These are phyloP conservation scores for Globisporangium spiculum DNA, from an alignment of 352 stramenopile species.

Conservation along the genomic window DNA sequence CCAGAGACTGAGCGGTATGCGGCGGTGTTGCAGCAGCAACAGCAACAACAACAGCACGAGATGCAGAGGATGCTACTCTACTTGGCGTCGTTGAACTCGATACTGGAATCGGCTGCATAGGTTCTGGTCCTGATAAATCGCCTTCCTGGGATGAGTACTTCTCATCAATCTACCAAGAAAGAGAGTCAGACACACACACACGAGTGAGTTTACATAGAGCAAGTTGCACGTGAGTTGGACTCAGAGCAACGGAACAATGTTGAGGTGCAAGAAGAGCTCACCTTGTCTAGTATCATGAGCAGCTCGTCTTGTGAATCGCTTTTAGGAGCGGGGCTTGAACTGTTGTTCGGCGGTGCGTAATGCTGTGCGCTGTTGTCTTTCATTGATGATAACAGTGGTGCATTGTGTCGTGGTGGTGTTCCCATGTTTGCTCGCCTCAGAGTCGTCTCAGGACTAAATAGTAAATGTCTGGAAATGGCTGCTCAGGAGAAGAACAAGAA, in stretches of 20 bases:
- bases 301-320: constrained; percentile 62
- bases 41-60: not conserved
- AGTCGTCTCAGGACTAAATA: constrained; percentile 40
- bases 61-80: not conserved
- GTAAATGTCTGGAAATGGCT: constrained; percentile 43
- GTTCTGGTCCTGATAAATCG: not conserved
- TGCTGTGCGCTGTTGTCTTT: constrained; percentile 1
- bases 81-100: not conserved
- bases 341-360: not conserved
- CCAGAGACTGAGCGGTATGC: not conserved
- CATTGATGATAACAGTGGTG: not conserved
- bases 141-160: constrained; percentile 46
- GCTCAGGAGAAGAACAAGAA: not conserved
- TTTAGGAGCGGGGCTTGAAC: constrained; percentile 3
- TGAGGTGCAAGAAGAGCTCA: constrained; percentile 1
- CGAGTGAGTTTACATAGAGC: not conserved
- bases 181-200: not conserved
- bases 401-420: constrained; percentile 12
- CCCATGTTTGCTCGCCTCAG: not conserved
- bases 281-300: constrained; percentile 51
- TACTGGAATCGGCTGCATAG: not conserved
- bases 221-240: not conserved
- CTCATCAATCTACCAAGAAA: constrained; percentile 36
- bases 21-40: not conserved
- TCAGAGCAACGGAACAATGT: not conserved